Base-by-base conservation (phyloP, 2,329 filamentous ascomycete genomes). In the Aspergillus sp. region DNA sequence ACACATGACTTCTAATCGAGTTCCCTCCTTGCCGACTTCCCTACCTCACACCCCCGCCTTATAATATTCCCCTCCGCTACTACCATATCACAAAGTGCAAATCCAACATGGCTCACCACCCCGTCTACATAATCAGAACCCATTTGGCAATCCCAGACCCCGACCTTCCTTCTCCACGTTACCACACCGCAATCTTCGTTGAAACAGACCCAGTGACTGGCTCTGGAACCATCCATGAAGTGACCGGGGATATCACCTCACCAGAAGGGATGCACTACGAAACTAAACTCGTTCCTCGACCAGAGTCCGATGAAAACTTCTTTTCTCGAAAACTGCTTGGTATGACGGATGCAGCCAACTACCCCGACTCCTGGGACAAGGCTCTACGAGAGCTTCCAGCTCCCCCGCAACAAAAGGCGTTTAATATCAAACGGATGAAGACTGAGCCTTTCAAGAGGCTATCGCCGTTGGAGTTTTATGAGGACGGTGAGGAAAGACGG, bases 351-450 rank as follows among this genome's bases (percentile, higher is more conserved):
- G 50, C 50, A n/a, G 54, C 48, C 3, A 44, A 8, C 1, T 38
- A 63, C 36, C 63, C 58, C 3, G 25, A 44, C 5, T 23, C 52
- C 10, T 61, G 61, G 58, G 44, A 58, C 3, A 39, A 13, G 19
- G 23, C 57, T 8, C 42, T 63, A 3, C 7, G n/a, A 7, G 10
- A 36, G 2, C 8, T 63, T 1, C 63, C 58, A 21, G 23, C 58
- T 10, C 61, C 63, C n/a, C 58, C 58, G 0, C 58, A 58, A 39
- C 58, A 63, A 25, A 65, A 63, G 36, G 53, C 53, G 23, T 64
- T 61, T 8, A 61, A 64, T 25, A 17, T 57, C 17, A 55, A 54
- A 48, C 59, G 55, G 3, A 59, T 63, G 55, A 61, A 32, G 19
- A 64, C 61, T 6, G 62, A 63, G 30, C 61, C 60, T 1, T 60